A percentile compares a stretch with the other conserved stretches of the same genome.
These are phyloP conservation scores for Venturia effusa DNA, from an alignment of 2,329 filamentous ascomycete genomes.

Conservation along the genomic window DNA sequence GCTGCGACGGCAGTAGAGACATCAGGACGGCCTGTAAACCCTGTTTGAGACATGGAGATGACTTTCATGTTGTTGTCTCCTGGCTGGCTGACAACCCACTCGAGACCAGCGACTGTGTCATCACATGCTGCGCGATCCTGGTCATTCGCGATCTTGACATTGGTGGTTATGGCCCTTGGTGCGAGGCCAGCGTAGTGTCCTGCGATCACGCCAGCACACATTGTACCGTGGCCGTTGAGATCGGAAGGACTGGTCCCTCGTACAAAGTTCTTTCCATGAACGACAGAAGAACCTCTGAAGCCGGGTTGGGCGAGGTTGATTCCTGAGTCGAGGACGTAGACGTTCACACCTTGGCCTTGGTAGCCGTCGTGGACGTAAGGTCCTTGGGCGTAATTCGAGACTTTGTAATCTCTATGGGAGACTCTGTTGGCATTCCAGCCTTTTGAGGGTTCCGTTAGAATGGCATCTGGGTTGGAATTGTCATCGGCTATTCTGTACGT, in stretches of 20 bases:
- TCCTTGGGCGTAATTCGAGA: neutral
- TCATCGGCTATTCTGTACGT: neutral
- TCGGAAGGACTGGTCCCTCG: slow-evolving; percentile 1
- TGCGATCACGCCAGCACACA: slow-evolving; percentile 11
- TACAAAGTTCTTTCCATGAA: slow-evolving; percentile 7
- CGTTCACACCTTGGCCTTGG: slow-evolving; percentile 10
- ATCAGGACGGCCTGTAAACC: slow-evolving; percentile 7
- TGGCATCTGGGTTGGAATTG: neutral
- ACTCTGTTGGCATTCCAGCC: slow-evolving; percentile 10
- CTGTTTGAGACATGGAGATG: slow-evolving; percentile 11
- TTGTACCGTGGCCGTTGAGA: slow-evolving; percentile 10
- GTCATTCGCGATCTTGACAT: slow-evolving; percentile 11
- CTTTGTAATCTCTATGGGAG: slow-evolving; percentile 9
- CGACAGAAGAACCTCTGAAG: slow-evolving; percentile 7
- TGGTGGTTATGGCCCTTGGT: slow-evolving; percentile 3
- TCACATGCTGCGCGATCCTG: slow-evolving; percentile 6
- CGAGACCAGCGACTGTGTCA: slow-evolving; percentile 10
- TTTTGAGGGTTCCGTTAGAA: neutral
- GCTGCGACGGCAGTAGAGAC: slow-evolving; percentile 8
- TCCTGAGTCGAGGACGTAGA: slow-evolving; percentile 12
- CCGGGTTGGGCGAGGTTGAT: slow-evolving; percentile 10
- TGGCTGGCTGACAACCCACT: slow-evolving; percentile 8
- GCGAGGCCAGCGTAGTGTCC: slow-evolving; percentile 8
- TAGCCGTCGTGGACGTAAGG: slow-evolving; percentile 10
- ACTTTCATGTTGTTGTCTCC: slow-evolving; percentile 12